These are phyloP conservation scores for Coelastrella sp. DNA, from an alignment of 139 green algal genomes.

Conservation along the genomic window DNA sequence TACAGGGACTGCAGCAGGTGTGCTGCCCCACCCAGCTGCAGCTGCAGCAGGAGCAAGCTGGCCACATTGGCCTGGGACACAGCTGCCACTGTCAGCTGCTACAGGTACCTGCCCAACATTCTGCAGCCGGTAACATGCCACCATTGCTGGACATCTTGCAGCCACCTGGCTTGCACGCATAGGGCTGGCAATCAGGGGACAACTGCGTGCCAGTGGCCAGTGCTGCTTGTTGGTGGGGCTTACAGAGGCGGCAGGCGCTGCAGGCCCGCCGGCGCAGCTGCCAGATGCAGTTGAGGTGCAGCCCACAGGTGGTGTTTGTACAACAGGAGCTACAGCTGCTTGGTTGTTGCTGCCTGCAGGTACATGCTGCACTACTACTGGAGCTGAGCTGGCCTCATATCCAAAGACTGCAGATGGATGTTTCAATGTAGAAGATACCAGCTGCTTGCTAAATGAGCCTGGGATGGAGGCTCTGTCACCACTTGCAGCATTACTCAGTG, in stretches of 20 bases:
- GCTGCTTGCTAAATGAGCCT: neutral
- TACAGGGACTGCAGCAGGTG: neutral
- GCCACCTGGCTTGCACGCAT: neutral
- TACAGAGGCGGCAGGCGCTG: neutral
- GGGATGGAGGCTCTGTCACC: neutral
- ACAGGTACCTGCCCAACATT: neutral
- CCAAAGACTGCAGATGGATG: neutral
- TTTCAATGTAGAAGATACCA: neutral
- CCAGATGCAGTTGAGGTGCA: neutral
- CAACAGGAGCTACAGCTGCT: too few species aligned
- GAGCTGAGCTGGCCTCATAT: neutral
- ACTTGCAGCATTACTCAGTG: neutral
- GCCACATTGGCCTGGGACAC: neutral
- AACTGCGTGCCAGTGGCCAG: constrained; percentile 1
- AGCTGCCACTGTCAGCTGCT: neutral
- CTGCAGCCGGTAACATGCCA: constrained; percentile 22
- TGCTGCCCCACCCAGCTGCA: neutral
- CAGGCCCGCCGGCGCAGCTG: neutral
- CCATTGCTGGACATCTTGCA: neutral
- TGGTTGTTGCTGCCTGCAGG: too few species aligned
- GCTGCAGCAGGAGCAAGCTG: neutral
- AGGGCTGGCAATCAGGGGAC: neutral
- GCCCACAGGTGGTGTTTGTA: too few species aligned
- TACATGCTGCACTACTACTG: neutral
- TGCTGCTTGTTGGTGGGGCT: neutral